Evolutionary conservation across 2,329 filamentous ascomycete species (phyloP).

Genomic region (Gaeumannomyces tritici): DNA sequence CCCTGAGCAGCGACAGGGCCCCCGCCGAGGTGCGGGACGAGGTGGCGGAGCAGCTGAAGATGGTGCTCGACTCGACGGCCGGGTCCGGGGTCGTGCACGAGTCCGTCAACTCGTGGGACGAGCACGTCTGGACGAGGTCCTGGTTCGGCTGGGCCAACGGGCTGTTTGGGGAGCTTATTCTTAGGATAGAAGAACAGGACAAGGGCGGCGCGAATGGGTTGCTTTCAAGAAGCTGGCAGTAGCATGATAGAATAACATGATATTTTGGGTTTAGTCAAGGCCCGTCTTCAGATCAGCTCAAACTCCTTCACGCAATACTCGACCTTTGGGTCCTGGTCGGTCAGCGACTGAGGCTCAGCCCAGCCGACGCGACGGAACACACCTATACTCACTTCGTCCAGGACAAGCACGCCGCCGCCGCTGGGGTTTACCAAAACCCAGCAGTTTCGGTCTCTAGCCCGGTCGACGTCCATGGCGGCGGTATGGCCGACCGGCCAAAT

Average conservation of each 20-base stretch:
- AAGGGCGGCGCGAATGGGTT: constrained; percentile 13
- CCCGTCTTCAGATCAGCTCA: too few species aligned
- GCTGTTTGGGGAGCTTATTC: constrained; percentile 29
- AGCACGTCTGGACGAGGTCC: constrained; percentile 28
- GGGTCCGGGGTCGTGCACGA: constrained; percentile 38
- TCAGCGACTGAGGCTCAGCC: too few species aligned
- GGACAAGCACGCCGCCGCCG: too few species aligned
- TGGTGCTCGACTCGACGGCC: constrained; percentile 29
- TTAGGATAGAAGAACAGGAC: constrained; percentile 21
- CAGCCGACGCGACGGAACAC: too few species aligned
- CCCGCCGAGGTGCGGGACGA: constrained; percentile 12
- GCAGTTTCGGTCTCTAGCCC: too few species aligned
- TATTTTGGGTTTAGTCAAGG: background rate
- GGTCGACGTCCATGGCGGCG: too few species aligned
- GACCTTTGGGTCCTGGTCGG: too few species aligned
- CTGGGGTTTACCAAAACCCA: too few species aligned
- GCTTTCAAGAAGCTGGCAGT: constrained; percentile 20
- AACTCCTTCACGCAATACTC: too few species aligned
- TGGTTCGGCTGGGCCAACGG: constrained; percentile 38
- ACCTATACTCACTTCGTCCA: too few species aligned
- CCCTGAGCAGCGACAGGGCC: constrained; percentile 14
- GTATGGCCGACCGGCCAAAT: too few species aligned
- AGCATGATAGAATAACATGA: background rate
- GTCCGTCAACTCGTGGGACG: constrained; percentile 31
- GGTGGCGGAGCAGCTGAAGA: constrained; percentile 22